phyloP scores from a whole-genome alignment of 225 moss, liverwort and hornwort species.

The Pseudoscleropodium purum region DNA sequence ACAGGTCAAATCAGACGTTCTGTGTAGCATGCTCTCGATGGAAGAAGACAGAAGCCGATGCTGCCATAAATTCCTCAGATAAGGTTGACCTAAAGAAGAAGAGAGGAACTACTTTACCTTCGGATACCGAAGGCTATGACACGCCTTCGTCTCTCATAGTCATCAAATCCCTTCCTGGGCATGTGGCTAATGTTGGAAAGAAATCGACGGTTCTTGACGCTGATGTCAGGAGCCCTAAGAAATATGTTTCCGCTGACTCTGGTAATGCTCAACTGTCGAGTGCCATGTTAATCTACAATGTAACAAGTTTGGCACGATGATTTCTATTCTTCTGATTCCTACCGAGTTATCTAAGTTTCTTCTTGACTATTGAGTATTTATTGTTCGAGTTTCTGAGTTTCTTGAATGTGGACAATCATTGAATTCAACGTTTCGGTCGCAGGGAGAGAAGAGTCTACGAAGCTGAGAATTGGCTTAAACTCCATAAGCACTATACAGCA shows the following conservation, averaged over 20 bases:
- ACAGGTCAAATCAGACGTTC: slow-evolving; percentile 23
- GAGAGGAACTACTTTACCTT: not conserved
- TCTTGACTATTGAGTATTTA: not conserved
- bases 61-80: not conserved
- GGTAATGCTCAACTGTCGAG: not conserved
- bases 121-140: not conserved
- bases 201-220: slow-evolving; percentile 18
- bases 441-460: slow-evolving; percentile 7
- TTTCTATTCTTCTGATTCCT: not conserved
- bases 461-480: not conserved
- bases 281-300: not conserved
- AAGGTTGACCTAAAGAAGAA: not conserved
- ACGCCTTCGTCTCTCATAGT: slow-evolving; percentile 11
- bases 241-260: not conserved
- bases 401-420: not conserved
- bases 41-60: not conserved
- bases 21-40: slow-evolving; percentile 43
- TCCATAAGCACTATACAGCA: slow-evolving; percentile 15
- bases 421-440: not conserved
- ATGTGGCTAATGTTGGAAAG: not conserved
- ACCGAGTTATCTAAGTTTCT: not conserved
- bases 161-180: slow-evolving; percentile 17
- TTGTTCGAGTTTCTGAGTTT: not conserved
- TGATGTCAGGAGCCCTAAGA: slow-evolving; percentile 16
- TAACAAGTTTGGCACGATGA: not conserved